phyloP scores from a whole-genome alignment of 2,329 filamentous ascomycete species.

The Ascochyta viciae-villosae region DNA sequence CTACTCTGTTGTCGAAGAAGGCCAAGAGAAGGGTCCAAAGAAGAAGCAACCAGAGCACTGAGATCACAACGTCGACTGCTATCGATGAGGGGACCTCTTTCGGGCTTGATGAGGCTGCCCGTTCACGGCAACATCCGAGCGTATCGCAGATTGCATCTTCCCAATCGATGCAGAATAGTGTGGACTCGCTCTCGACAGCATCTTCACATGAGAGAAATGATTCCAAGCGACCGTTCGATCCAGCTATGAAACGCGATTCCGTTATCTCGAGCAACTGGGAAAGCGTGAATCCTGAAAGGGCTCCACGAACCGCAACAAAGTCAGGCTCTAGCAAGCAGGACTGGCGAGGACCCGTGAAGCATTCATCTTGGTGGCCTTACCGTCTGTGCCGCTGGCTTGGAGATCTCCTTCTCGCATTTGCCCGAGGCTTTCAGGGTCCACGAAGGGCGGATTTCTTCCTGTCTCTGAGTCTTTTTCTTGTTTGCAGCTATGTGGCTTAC shows the following conservation, averaged over 20 bases:
- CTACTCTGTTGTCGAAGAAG: not conserved
- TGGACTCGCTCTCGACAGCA: not conserved
- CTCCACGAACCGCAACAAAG: not conserved
- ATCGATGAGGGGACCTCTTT: not conserved
- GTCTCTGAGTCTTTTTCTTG: constrained; percentile 15
- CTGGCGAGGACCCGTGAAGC: not conserved
- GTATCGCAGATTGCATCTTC: not conserved
- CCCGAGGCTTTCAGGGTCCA: constrained; percentile 15
- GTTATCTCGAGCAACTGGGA: constrained; percentile 18
- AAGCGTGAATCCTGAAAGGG: not conserved
- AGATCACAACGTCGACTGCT: not conserved
- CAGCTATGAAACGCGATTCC: constrained; percentile 19
- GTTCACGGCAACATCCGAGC: not conserved
- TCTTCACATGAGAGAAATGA: not conserved
- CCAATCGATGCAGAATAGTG: not conserved
- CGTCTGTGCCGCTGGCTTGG: constrained; percentile 2
- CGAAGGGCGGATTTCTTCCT: constrained; percentile 25
- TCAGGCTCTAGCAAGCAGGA: no score
- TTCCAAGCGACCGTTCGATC: not conserved
- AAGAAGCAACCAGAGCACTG: not conserved
- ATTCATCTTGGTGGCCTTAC: constrained; percentile 32
- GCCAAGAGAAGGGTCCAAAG: not conserved
- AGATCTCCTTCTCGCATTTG: constrained; percentile 15
- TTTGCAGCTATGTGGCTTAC: constrained; percentile 26
- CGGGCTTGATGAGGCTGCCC: not conserved